Conservation (phyloP, 139 green algal genomes). For the Zygnema cylindricum region DNA sequence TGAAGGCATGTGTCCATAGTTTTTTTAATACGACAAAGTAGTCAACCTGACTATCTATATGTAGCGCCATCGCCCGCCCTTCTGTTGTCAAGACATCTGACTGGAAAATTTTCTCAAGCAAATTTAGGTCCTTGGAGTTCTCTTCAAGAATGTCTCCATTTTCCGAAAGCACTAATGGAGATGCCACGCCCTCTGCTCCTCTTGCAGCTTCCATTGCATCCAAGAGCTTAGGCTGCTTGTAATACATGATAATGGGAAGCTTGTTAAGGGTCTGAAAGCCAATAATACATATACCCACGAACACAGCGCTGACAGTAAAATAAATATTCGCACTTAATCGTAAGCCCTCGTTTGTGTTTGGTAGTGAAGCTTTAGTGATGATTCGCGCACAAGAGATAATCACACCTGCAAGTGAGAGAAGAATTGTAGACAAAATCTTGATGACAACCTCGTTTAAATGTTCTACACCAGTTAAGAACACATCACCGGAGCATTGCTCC, state of each 20-base stretch:
- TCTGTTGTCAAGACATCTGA: neutral
- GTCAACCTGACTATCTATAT: conserved; percentile 6
- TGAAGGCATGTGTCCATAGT: conserved; percentile 20
- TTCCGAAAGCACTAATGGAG: neutral
- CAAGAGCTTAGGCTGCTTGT: neutral
- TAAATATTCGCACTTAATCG: conserved; percentile 62
- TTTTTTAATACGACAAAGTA: conserved; percentile 13
- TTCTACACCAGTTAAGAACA: too few relatives aligned
- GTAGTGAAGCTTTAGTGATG: conserved; percentile 55
- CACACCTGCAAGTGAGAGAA: conserved; percentile 39
- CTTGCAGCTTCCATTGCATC: neutral
- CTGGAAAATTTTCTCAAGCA: neutral
- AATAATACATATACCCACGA: conserved; percentile 50
- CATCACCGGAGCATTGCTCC: too few relatives aligned
- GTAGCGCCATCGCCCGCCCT: conserved; percentile 15
- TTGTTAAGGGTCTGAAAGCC: conserved; percentile 30
- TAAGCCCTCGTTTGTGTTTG: conserved; percentile 44
- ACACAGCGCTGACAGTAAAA: conserved; percentile 57
- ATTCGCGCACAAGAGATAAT: conserved; percentile 50
- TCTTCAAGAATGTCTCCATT: neutral
- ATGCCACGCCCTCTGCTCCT: neutral
- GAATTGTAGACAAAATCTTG: too few relatives aligned
- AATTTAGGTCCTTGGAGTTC: neutral
- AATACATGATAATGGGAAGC: conserved; percentile 55
- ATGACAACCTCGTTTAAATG: too few relatives aligned